Conservation (phyloP, 1,139 yeast species). For the Taphrina betulina region DNA sequence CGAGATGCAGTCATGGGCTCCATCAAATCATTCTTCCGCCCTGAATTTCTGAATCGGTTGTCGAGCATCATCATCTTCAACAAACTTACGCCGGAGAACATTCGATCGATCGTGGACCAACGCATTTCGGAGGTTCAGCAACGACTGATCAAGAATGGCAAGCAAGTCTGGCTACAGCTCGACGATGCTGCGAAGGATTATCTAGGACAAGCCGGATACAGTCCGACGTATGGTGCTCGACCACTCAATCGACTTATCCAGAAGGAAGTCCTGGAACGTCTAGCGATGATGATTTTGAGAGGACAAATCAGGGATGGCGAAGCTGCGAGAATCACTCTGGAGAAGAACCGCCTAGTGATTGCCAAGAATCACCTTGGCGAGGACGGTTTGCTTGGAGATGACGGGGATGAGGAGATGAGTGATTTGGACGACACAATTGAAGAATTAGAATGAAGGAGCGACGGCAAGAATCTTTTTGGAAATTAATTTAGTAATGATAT, state of each 20-base stretch:
- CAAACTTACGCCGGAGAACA: conserved; percentile 85
- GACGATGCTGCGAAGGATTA: conserved; percentile 75
- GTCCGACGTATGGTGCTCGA: conserved; percentile 93
- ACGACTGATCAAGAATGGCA: conserved; percentile 80
- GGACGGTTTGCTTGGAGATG: conserved; percentile 56
- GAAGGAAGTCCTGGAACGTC: conserved; percentile 74
- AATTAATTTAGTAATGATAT: no score
- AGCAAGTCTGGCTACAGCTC: conserved; percentile 66
- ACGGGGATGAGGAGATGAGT: conserved; percentile 51
- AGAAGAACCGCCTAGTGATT: conserved; percentile 64
- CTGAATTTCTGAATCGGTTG: conserved; percentile 95
- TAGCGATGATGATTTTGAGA: conserved; percentile 83
- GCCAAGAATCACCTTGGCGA: conserved; percentile 72
- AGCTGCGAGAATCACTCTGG: conserved; percentile 60
- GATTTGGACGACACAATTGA: conserved; percentile 49
- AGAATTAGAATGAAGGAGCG: conserved; percentile 31
- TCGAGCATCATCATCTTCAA: conserved; percentile 90
- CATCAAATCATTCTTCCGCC: conserved; percentile 90
- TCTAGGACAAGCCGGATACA: conserved; percentile 80
- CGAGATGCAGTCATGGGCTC: conserved; percentile 77
- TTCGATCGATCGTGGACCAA: conserved; percentile 83
- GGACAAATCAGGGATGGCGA: conserved; percentile 90
- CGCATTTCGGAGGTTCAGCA: conserved; percentile 79
- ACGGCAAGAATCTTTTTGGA: no score
- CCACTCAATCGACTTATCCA: conserved; percentile 94